Conservation (phyloP, 164 flowering plant genomes). For the Annona cherimola region DNA sequence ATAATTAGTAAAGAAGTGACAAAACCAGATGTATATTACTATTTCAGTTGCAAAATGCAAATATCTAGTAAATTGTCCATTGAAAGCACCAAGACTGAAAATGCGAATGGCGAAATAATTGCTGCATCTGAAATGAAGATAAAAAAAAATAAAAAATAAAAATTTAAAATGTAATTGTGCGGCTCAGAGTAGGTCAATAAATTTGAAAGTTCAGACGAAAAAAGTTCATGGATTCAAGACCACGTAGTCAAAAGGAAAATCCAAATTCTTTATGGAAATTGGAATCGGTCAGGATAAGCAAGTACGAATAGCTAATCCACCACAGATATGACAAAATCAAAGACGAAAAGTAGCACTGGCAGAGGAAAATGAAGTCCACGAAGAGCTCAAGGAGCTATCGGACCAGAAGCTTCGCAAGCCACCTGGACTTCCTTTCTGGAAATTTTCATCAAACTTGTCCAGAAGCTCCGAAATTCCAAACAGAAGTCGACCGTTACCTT, state of each 20-base stretch:
- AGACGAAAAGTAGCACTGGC: neutral
- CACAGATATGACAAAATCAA: neutral
- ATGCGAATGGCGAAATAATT: neutral
- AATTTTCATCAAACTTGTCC: neutral
- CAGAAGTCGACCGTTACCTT: neutral
- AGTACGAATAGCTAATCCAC: neutral
- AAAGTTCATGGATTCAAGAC: neutral
- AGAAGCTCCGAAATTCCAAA: neutral
- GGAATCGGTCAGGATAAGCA: neutral
- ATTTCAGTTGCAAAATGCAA: neutral
- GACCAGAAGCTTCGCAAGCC: neutral
- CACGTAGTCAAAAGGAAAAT: neutral
- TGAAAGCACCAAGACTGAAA: neutral
- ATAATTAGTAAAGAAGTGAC: too few species aligned
- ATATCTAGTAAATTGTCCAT: neutral
- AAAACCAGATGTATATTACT: neutral
- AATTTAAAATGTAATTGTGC: neutral
- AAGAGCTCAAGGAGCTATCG: neutral
- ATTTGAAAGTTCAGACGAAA: neutral
- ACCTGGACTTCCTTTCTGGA: neutral
- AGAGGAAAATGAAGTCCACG: neutral
- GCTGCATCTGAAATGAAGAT: neutral
- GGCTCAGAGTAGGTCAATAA: neutral
- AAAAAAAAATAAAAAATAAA: too few species aligned
- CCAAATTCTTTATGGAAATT: neutral